These are phyloP conservation scores for Talaromyces ruber DNA, from an alignment of 495 filamentous ascomycete genomes.

Conservation along the genomic window DNA sequence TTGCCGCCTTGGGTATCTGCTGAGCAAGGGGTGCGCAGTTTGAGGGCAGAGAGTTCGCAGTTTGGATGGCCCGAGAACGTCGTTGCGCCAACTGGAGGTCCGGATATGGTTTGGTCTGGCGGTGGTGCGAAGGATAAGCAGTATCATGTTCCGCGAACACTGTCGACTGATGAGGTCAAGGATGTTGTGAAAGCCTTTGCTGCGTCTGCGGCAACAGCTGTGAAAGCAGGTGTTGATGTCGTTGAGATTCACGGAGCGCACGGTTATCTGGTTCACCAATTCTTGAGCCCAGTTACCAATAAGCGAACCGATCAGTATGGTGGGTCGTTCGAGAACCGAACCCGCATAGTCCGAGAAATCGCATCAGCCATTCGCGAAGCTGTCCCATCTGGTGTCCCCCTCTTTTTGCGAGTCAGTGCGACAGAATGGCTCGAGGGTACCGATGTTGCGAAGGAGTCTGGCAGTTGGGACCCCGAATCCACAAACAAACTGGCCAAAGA, in stretches of 20 bases:
- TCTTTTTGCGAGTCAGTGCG: conserved; percentile 61
- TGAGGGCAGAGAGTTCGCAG: conserved; percentile 42
- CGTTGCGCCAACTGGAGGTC: conserved; percentile 44
- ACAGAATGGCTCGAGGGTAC: conserved; percentile 65
- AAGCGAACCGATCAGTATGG: conserved; percentile 55
- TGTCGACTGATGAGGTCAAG: conserved; percentile 49
- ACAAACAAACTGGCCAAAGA: conserved; percentile 54
- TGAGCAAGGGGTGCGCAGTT: conserved; percentile 17
- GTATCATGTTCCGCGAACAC: conserved; percentile 48
- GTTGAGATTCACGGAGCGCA: conserved; percentile 55
- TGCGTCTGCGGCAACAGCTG: conserved; percentile 48
- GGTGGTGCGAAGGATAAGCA: conserved; percentile 37
- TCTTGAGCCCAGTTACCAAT: conserved; percentile 53
- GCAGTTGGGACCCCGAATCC: conserved; percentile 57
- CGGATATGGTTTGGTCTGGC: conserved; percentile 38
- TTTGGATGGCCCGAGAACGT: conserved; percentile 66
- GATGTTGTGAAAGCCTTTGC: conserved; percentile 52
- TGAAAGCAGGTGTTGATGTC: conserved; percentile 59
- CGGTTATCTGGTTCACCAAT: conserved; percentile 65
- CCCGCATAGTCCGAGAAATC: conserved; percentile 46
- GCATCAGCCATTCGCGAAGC: conserved; percentile 42
- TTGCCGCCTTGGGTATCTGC: conserved; percentile 51
- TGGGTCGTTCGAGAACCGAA: conserved; percentile 48
- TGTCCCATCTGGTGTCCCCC: conserved; percentile 53
- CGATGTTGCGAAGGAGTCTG: conserved; percentile 29